phyloP scores from a whole-genome alignment of 495 filamentous ascomycete genomes.

The Neurospora sublineolata region DNA sequence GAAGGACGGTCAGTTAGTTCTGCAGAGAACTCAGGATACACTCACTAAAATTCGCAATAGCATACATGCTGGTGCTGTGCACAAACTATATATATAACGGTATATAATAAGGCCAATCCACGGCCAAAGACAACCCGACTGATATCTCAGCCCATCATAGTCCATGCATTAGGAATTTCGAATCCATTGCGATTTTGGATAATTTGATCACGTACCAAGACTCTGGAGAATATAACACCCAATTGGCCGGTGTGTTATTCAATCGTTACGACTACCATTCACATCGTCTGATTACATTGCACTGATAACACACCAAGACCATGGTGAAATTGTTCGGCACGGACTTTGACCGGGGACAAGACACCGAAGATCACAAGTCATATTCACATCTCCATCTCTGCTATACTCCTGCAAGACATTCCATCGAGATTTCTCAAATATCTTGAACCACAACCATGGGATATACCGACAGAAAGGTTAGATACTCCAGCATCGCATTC shows the following conservation, averaged over 20 bases:
- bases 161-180: not conserved
- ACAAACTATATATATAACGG: not conserved
- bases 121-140: not conserved
- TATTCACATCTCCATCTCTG: not conserved
- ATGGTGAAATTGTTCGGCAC: not conserved
- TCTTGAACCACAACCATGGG: not conserved
- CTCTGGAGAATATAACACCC: not conserved
- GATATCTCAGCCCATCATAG: not conserved
- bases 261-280: not conserved
- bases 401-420: not conserved
- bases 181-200: not conserved
- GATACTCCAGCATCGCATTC: not conserved
- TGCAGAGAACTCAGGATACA: not conserved
- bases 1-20: no score
- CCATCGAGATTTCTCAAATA: not conserved
- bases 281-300: not conserved
- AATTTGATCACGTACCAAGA: not conserved
- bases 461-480: not conserved
- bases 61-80: not conserved
- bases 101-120: not conserved
- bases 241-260: not conserved
- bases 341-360: not conserved
- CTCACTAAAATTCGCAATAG: not conserved
- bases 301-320: not conserved
- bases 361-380: not conserved